Evolutionary conservation across 2,329 filamentous ascomycete species (phyloP).

Genomic region (Pseudodiploospora longispora): DNA sequence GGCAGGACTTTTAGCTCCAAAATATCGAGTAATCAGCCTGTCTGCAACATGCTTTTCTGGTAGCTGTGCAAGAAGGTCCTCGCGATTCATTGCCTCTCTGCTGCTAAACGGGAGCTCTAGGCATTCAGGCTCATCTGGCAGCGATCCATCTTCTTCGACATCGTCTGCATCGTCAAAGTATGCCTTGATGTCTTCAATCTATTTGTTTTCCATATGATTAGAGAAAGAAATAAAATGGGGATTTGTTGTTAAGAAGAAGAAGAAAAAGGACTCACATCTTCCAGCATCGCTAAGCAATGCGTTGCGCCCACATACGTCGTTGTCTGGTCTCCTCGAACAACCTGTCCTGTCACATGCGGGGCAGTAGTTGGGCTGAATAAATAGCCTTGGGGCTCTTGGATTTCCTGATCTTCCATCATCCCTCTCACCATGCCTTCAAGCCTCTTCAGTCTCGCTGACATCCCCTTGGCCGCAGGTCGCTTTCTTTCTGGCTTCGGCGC

Average conservation of each 20-base stretch:
- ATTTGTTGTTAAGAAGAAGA: too few relatives aligned
- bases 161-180: constrained; percentile 45
- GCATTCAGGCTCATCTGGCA: constrained; percentile 26
- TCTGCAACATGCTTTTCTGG: constrained; percentile 40
- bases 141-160: constrained; percentile 24
- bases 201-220: neutral
- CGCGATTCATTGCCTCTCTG: constrained; percentile 29
- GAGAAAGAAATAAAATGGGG: too few relatives aligned
- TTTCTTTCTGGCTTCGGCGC: constrained; percentile 36
- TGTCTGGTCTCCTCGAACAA: constrained; percentile 34
- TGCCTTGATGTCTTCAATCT: constrained; percentile 52
- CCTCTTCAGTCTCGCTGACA: constrained; percentile 45
- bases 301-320: constrained; percentile 51
- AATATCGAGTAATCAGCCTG: constrained; percentile 44
- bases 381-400: neutral
- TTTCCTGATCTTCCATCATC: constrained; percentile 39
- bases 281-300: constrained; percentile 52
- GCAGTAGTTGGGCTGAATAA: constrained; percentile 10
- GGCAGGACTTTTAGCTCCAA: constrained; percentile 44
- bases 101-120: constrained; percentile 36
- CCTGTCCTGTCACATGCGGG: constrained; percentile 27
- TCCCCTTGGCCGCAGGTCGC: constrained; percentile 35
- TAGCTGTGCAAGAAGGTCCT: constrained; percentile 39
- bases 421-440: constrained; percentile 51
- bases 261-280: constrained; percentile 35